phyloP scores from a whole-genome alignment of 345 rosid genomes.

The Arabis hirsuta region DNA sequence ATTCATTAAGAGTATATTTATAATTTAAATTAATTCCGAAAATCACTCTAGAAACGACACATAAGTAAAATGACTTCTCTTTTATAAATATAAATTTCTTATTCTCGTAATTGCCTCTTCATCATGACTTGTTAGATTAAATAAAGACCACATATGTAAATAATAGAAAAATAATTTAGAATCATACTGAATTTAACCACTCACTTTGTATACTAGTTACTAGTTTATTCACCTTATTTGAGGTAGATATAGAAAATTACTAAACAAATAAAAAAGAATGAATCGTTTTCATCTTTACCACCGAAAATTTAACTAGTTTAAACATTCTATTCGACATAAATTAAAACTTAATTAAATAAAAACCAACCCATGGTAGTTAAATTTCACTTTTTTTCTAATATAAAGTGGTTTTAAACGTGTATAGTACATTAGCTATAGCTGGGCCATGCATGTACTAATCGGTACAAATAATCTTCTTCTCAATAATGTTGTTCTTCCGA shows the following conservation, averaged over 20 bases:
- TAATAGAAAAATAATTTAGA: background rate
- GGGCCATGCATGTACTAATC: conserved; percentile 30
- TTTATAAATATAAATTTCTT: too few relatives aligned
- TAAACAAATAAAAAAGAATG: background rate
- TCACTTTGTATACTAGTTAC: background rate
- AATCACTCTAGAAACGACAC: too few relatives aligned
- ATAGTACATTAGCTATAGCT: too few relatives aligned
- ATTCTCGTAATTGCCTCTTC: conserved; percentile 2
- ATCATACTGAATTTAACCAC: background rate
- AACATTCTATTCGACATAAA: too few relatives aligned
- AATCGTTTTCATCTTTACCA: conserved; percentile 11
- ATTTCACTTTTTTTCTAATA: too few relatives aligned
- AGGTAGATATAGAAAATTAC: background rate
- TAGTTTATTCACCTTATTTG: background rate
- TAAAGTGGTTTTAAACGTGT: too few relatives aligned
- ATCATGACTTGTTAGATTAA: background rate
- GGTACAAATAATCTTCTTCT: too few relatives aligned
- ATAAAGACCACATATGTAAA: background rate
- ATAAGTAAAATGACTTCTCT: too few relatives aligned
- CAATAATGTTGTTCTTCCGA: conserved; percentile 13
- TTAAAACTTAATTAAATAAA: too few relatives aligned
- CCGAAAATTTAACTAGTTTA: background rate
- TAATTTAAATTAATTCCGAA: too few relatives aligned
- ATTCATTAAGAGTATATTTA: too few relatives aligned
- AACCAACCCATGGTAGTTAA: too few relatives aligned